phyloP scores from a whole-genome alignment of 805 yeast genomes.

The Pichia ethanolica region DNA sequence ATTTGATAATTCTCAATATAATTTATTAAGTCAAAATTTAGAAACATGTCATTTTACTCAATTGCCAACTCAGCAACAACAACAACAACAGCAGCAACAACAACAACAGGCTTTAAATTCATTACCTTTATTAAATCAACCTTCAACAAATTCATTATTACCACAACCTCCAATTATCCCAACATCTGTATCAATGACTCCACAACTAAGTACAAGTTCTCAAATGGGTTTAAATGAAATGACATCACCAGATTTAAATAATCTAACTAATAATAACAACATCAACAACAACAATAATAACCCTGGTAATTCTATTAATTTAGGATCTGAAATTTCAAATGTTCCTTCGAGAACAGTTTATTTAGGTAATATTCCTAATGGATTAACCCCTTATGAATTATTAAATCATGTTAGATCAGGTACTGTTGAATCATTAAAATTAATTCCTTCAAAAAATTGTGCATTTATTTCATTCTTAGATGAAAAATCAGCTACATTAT shows the following conservation, averaged over 20 bases:
- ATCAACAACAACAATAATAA: not conserved
- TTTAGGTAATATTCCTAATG: conserved; percentile 81
- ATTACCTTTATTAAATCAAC: not conserved
- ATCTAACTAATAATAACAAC: not conserved
- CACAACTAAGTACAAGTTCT: conserved; percentile 11
- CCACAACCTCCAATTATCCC: not conserved
- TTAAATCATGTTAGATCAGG: conserved; percentile 90
- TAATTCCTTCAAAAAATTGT: conserved; percentile 79
- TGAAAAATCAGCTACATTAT: conserved; percentile 79
- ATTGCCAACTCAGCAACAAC: no score
- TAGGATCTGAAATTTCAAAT: conserved; percentile 8
- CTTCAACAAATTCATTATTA: not conserved
- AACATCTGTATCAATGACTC: conserved; percentile 10
- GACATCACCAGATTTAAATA: not conserved
- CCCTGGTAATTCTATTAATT: not conserved
- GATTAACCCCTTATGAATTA: conserved; percentile 70
- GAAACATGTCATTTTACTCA: conserved; percentile 7
- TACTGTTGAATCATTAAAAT: conserved; percentile 68
- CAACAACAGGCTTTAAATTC: not conserved
- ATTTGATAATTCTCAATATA: not conserved
- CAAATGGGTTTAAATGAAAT: conserved; percentile 4
- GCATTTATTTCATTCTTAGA: conserved; percentile 88
- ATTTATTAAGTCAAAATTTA: not conserved
- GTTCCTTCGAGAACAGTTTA: conserved; percentile 72
- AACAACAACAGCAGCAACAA: no score